These are phyloP conservation scores for Colletotrichum sp. DNA, from an alignment of 2,329 filamentous ascomycete species.

Conservation along the genomic window DNA sequence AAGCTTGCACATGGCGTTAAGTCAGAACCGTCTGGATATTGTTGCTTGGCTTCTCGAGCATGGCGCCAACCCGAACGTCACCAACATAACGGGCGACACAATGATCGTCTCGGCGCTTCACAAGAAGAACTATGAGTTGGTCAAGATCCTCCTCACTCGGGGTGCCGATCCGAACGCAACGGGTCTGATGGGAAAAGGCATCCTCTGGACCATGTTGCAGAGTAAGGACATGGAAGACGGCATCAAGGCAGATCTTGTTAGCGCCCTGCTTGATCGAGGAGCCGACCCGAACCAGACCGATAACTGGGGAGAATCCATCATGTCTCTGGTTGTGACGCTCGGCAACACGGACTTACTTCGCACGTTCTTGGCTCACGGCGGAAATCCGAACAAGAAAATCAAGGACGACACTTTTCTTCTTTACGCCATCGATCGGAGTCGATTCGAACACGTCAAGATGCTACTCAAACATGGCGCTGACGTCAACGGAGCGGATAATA, in stretches of 20 bases:
- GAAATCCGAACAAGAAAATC: slow-evolving; percentile 18
- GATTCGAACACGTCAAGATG: slow-evolving; percentile 24
- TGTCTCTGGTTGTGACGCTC: slow-evolving; percentile 18
- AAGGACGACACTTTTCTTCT: slow-evolving; percentile 29
- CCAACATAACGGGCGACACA: slow-evolving; percentile 32
- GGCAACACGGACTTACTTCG: slow-evolving; percentile 13
- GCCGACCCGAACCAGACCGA: slow-evolving; percentile 24
- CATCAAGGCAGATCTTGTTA: background rate
- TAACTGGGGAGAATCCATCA: slow-evolving; percentile 28
- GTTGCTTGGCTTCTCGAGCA: slow-evolving; percentile 35
- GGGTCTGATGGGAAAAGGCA: slow-evolving; percentile 5
- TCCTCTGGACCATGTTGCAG: slow-evolving; percentile 9
- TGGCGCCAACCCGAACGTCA: slow-evolving; percentile 35
- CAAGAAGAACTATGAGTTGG: slow-evolving; percentile 27
- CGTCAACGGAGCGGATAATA: slow-evolving; percentile 26
- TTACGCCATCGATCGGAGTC: slow-evolving; percentile 31
- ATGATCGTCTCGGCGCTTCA: slow-evolving; percentile 37
- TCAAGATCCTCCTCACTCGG: slow-evolving; percentile 19
- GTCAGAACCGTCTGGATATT: slow-evolving; percentile 33
- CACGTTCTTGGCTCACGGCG: slow-evolving; percentile 19
- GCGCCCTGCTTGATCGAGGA: slow-evolving; percentile 1
- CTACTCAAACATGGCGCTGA: slow-evolving; percentile 37
- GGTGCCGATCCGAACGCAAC: slow-evolving; percentile 25
- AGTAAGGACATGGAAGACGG: slow-evolving; percentile 9
- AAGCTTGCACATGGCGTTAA: slow-evolving; percentile 28